Evolutionary conservation across 371 early-diverging fungal species (phyloP).

Genomic region (Mucor indicus): DNA sequence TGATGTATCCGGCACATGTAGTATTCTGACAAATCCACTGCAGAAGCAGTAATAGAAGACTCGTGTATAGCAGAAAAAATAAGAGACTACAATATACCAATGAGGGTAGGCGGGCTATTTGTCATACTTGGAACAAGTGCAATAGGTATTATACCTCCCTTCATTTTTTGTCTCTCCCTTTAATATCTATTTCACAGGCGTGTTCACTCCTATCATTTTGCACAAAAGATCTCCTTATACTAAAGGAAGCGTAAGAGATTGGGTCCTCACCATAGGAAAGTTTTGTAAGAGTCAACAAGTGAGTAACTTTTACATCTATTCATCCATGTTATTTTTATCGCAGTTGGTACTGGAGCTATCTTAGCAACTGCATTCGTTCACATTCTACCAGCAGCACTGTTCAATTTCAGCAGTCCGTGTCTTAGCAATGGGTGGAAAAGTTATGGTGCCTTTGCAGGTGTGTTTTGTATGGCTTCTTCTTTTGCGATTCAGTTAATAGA

Average conservation of each 20-base stretch:
- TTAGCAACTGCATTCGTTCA: conserved; percentile 80
- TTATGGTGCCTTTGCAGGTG: conserved; percentile 38
- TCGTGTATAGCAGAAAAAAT: conserved; percentile 14
- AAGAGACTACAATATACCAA: conserved; percentile 19
- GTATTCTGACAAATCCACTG: too few relatives aligned
- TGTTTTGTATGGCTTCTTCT: conserved; percentile 40
- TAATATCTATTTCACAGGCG: conserved; percentile 26
- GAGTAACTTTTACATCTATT: too few relatives aligned
- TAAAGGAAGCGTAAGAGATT: conserved; percentile 26
- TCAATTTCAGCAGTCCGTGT: conserved; percentile 35
- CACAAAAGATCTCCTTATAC: conserved; percentile 34
- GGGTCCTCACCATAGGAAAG: conserved; percentile 37
- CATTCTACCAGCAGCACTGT: conserved; percentile 48
- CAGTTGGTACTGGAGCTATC: conserved; percentile 77
- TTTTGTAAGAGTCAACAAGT: conserved; percentile 36
- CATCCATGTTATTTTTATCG: too few relatives aligned
- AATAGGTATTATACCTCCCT: conserved; percentile 28
- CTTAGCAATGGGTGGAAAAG: conserved; percentile 33
- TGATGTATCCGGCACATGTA: too few relatives aligned
- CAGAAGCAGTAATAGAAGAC: neutral
- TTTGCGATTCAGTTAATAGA: conserved; percentile 40
- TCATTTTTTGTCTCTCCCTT: too few relatives aligned
- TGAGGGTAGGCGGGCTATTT: conserved; percentile 27
- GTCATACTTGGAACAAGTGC: conserved; percentile 26
- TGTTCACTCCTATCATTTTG: conserved; percentile 42